Conservation (phyloP, 768 basidiomycete species). For the Daedaleopsis nitida region DNA sequence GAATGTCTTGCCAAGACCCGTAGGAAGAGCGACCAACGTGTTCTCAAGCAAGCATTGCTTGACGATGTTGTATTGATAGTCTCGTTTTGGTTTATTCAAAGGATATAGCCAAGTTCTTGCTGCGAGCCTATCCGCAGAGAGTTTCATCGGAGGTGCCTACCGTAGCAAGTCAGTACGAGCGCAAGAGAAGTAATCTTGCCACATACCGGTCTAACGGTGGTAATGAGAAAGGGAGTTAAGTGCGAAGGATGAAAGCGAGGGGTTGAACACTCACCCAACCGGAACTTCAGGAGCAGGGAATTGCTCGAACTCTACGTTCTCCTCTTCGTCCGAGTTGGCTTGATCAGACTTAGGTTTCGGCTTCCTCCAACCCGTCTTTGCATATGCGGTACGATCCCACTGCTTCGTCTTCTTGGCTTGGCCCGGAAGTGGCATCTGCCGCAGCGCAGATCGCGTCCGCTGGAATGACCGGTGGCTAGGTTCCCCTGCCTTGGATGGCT, state of each 20-base stretch:
- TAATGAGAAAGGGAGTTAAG: not conserved
- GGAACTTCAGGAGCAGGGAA: constrained; percentile 69
- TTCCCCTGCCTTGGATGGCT: constrained; percentile 32
- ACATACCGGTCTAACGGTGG: constrained; percentile 13
- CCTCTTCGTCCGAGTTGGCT: constrained; percentile 47
- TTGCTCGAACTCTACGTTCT: constrained; percentile 81
- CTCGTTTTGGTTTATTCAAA: constrained; percentile 81
- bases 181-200: not conserved
- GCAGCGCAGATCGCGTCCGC: constrained; percentile 41
- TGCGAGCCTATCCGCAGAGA: constrained; percentile 74
- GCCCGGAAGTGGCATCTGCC: constrained; percentile 23
- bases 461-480: constrained; percentile 33
- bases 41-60: constrained; percentile 86
- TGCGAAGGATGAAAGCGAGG: not conserved
- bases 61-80: constrained; percentile 95
- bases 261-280: constrained; percentile 26
- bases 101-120: constrained; percentile 91
- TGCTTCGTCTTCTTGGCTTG: constrained; percentile 60
- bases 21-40: constrained; percentile 91
- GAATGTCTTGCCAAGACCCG: constrained; percentile 97
- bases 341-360: constrained; percentile 53
- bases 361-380: constrained; percentile 73
- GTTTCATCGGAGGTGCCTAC: constrained; percentile 77
- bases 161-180: not conserved
- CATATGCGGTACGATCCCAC: constrained; percentile 91